Conservation (phyloP, 208 protist genomes). For the Crithidia fasciculata region DNA sequence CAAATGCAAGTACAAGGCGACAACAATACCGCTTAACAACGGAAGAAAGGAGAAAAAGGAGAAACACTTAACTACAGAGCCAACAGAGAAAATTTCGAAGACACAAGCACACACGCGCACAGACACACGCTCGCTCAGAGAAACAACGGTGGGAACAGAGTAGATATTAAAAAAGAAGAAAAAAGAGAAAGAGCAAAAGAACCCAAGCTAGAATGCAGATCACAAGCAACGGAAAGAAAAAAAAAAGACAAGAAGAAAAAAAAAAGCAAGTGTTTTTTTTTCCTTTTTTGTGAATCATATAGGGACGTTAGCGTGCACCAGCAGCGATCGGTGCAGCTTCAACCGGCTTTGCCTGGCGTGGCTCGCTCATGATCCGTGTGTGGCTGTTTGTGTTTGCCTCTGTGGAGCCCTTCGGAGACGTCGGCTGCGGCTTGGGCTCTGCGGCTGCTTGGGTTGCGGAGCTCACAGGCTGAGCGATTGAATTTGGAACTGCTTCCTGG, state of each 20-base stretch:
- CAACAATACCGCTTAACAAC: neutral
- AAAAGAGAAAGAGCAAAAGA: neutral
- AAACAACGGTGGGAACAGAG: neutral
- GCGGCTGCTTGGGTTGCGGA: neutral
- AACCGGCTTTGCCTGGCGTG: neutral
- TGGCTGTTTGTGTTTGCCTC: neutral
- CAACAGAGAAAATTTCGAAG: neutral
- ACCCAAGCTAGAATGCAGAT: too few species aligned
- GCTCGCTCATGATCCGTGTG: neutral
- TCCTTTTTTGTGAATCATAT: too few species aligned
- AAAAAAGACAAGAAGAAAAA: constrained; percentile 1
- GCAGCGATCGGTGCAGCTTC: neutral
- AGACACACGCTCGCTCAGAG: neutral
- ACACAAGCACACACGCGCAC: neutral
- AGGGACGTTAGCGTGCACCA: neutral
- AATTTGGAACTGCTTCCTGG: neutral
- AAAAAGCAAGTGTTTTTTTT: neutral
- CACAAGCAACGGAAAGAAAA: neutral
- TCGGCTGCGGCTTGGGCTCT: neutral
- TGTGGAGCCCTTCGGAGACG: neutral
- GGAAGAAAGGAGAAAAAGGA: constrained; percentile 12
- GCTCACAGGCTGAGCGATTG: too few species aligned
- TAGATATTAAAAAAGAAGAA: neutral
- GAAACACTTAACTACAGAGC: neutral
- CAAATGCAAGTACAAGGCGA: neutral